Conservation (phyloP, 2,329 filamentous ascomycete genomes). For the Cadophora luteo-olivacea region DNA sequence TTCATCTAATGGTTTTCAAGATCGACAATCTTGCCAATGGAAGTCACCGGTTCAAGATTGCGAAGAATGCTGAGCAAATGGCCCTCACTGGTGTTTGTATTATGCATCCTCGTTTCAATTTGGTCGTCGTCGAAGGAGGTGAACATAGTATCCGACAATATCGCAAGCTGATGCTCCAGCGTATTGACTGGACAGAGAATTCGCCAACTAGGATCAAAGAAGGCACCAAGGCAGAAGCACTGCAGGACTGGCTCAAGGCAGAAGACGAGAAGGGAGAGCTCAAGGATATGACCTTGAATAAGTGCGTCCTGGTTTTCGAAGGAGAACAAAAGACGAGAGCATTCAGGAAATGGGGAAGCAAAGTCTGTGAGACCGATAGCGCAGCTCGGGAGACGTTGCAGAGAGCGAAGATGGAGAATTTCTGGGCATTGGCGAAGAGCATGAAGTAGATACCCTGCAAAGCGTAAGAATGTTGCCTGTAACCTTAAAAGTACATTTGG, state of each 20-base stretch:
- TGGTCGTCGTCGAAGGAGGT: slow-evolving; percentile 93
- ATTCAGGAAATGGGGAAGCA: slow-evolving; percentile 88
- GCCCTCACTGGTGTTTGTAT: slow-evolving; percentile 89
- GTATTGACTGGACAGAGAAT: slow-evolving; percentile 95
- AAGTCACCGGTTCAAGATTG: slow-evolving; percentile 91
- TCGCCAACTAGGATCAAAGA: slow-evolving; percentile 68
- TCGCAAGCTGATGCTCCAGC: slow-evolving; percentile 91
- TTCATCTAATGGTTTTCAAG: slow-evolving; percentile 87
- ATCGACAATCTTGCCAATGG: slow-evolving; percentile 90
- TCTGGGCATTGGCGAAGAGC: slow-evolving; percentile 89
- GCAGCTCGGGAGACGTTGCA: slow-evolving; percentile 83
- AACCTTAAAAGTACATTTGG: not conserved
- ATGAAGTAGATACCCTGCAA: slow-evolving; percentile 36
- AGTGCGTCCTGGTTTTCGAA: slow-evolving; percentile 86
- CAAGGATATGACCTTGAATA: slow-evolving; percentile 83
- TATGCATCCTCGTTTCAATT: slow-evolving; percentile 85
- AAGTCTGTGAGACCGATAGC: slow-evolving; percentile 91
- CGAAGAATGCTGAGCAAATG: slow-evolving; percentile 89
- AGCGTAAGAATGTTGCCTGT: not conserved
- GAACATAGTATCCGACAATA: slow-evolving; percentile 82
- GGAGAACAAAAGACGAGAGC: slow-evolving; percentile 81
- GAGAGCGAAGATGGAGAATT: slow-evolving; percentile 89
- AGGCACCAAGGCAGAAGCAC: slow-evolving; percentile 66
- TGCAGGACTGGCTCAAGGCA: slow-evolving; percentile 78
- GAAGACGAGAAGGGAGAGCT: slow-evolving; percentile 79